A percentile compares a stretch with the other conserved stretches of the same genome.
phyloP scores from a whole-genome alignment of 352 stramenopile species.

The Elongisporangium anandrum region DNA sequence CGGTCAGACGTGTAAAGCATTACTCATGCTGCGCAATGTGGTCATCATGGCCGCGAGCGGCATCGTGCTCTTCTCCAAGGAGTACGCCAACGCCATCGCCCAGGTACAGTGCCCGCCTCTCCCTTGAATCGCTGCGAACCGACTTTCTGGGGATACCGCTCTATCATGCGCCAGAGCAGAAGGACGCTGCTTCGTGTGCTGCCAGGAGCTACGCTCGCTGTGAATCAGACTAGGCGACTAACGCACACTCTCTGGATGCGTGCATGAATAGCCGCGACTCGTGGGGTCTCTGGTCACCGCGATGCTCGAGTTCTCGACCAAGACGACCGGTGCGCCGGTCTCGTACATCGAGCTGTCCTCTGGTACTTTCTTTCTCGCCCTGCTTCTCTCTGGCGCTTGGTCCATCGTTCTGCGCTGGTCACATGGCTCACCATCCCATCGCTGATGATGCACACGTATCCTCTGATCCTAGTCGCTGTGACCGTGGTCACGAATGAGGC shows the following conservation, averaged over 20 bases:
- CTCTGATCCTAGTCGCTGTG: slow-evolving; percentile 53
- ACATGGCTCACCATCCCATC: not conserved
- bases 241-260: not conserved
- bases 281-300: slow-evolving; percentile 89
- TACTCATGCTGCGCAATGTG: slow-evolving; percentile 88
- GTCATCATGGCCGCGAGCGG: slow-evolving; percentile 90
- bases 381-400: slow-evolving; percentile 1
- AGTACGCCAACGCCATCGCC: slow-evolving; percentile 85
- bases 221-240: not conserved
- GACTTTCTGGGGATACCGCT: not conserved
- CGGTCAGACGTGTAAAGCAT: no score
- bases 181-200: not conserved
- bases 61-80: slow-evolving; percentile 92
- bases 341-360: slow-evolving; percentile 89
- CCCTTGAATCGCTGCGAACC: not conserved
- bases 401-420: not conserved
- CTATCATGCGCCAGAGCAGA: not conserved
- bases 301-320: slow-evolving; percentile 90
- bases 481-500: slow-evolving; percentile 87
- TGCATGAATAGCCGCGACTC: slow-evolving; percentile 60
- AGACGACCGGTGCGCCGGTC: slow-evolving; percentile 86
- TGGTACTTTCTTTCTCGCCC: slow-evolving; percentile 29
- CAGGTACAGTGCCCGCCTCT: slow-evolving; percentile 35
- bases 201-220: not conserved
- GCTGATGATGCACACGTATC: not conserved